A percentile compares a stretch with the other conserved stretches of the same genome.
Evolutionary conservation across 2,329 filamentous ascomycete species (phyloP).

Genomic region (Hymenoscyphus albidus): DNA sequence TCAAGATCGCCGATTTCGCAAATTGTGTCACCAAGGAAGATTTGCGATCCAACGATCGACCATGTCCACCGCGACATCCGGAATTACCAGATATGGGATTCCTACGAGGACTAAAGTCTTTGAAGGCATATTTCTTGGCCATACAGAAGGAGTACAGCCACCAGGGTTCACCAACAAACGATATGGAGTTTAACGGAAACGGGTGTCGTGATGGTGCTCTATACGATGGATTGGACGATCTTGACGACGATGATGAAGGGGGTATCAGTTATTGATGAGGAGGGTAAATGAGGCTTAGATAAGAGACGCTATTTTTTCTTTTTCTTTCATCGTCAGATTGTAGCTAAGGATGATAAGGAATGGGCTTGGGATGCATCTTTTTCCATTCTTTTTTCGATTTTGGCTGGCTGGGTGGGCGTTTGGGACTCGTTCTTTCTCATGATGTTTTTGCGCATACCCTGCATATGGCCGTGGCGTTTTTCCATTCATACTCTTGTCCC

Average conservation of each 20-base stretch:
- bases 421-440: constrained; percentile 10
- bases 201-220: constrained; percentile 9
- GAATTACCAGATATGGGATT: constrained; percentile 84
- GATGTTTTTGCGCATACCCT: constrained; percentile 24
- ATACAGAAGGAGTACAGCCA: constrained; percentile 74
- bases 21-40: constrained; percentile 94
- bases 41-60: constrained; percentile 49
- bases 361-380: not conserved
- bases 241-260: constrained; percentile 25
- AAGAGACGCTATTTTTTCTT: not conserved
- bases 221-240: constrained; percentile 8
- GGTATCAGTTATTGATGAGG: constrained; percentile 28
- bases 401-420: not conserved
- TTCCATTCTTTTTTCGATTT: not conserved
- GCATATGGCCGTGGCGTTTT: constrained; percentile 22
- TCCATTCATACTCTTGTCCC: not conserved
- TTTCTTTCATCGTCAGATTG: not conserved
- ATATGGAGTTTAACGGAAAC: constrained; percentile 4
- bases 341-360: not conserved
- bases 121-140: constrained; percentile 79
- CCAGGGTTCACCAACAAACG: not conserved
- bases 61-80: constrained; percentile 79
- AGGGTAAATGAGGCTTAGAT: not conserved
- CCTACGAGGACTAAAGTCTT: constrained; percentile 72
- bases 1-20: constrained; percentile 98